Base-by-base conservation (phyloP, 2,329 filamentous ascomycete species). In the Chalaropsis ovoidea region DNA sequence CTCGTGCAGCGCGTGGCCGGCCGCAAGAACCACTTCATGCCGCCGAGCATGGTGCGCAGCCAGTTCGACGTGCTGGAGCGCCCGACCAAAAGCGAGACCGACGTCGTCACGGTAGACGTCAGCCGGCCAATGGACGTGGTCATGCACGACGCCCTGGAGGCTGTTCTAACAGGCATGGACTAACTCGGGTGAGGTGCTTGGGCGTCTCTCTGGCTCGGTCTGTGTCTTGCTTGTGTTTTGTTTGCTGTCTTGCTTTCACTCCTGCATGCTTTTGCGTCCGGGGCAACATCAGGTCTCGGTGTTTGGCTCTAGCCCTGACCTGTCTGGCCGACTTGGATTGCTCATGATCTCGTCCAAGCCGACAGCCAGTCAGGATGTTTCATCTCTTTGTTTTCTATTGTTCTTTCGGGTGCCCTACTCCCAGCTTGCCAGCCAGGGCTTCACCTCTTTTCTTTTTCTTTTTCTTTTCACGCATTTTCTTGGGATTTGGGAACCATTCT, bases 1-100 rank as follows among this genome's bases (percentile, higher is more conserved):
- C 82, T 97, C 39, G 78, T 95, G 66, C 78, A 86, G 70, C 84
- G 94, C 8, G 92, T 97, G 8, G 80, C 81, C 42, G 79, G 81
- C 47, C 84, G 94, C 70, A 77, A 92, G 76, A 86, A 86, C 63
- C 94, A 99, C 74, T 99, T 94, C 76, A 96, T 99, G 92, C 93
- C 94, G 71, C 88, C 90, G 70, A 84, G 85, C 71, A 97, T 99
- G 93, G 92, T 99, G 8, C 86, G 88, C 72, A 95, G 90, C 76
- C 94, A 99, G 74, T 88, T 97, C 70, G 84, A 86, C 69, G 87
- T 86, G 63, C 81, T 99, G n/a, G 93, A 99, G 77, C 85, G 87
- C 68, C 94, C 94, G 0, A 80, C 80, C 63, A 75, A 77, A 58
- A 84, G 89, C 65, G 88, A 91, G 72, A 80, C 75, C 24, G 89